These are phyloP conservation scores for Sporisorium scitamineum DNA, from an alignment of 1,284 basidiomycete genomes.

Conservation along the genomic window DNA sequence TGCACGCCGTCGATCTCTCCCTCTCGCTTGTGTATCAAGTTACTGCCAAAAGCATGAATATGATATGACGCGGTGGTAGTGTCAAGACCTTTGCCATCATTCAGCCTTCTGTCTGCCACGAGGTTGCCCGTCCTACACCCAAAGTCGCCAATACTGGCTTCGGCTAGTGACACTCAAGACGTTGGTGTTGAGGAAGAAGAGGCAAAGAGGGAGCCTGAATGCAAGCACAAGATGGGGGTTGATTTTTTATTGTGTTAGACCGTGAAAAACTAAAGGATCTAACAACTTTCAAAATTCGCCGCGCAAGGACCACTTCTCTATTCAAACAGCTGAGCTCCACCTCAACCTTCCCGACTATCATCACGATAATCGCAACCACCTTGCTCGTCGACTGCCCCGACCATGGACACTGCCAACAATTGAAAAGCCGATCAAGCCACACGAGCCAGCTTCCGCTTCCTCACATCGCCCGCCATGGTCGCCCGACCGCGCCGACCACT, in stretches of 20 bases:
- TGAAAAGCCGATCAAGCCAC: too few relatives aligned
- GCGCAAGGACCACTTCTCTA: slow-evolving; percentile 19
- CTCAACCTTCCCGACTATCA: neutral
- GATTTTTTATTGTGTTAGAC: too few relatives aligned
- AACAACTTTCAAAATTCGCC: neutral
- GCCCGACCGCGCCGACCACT: slow-evolving; percentile 52
- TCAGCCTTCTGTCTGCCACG: neutral
- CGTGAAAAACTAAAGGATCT: neutral
- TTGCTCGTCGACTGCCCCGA: neutral
- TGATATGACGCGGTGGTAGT: slow-evolving; percentile 13
- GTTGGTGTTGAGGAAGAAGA: neutral
- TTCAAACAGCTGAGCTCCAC: too few relatives aligned
- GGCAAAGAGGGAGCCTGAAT: neutral
- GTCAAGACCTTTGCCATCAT: neutral
- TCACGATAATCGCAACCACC: neutral
- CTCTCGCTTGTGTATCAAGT: neutral
- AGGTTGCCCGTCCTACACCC: slow-evolving; percentile 2
- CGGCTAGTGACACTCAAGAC: neutral
- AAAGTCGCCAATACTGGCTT: neutral
- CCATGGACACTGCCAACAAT: neutral
- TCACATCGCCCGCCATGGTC: slow-evolving; percentile 34
- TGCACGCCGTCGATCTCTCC: slow-evolving; percentile 14
- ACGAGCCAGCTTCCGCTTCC: too few relatives aligned
- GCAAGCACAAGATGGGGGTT: neutral
- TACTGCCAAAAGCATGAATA: neutral